Conservation (phyloP, 306 rosid genomes). For the Abrus pulchellus region DNA sequence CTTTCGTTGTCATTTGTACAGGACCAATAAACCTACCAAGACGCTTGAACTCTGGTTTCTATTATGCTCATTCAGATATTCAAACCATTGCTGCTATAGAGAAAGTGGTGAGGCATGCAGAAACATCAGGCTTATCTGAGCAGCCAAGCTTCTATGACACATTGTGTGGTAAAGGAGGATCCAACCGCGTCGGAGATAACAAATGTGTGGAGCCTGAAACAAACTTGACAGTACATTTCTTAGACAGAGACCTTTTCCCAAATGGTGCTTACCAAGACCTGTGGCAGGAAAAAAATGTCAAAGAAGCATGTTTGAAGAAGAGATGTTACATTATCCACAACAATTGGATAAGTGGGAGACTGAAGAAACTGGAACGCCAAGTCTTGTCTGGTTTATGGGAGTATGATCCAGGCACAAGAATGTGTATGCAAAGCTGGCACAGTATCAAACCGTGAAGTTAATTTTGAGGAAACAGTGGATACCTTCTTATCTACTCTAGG, state of each 20-base stretch:
- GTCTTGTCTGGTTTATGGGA: slow-evolving; percentile 89
- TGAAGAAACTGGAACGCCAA: slow-evolving; percentile 89
- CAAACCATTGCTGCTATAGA: slow-evolving; percentile 84
- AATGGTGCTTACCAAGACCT: slow-evolving; percentile 86
- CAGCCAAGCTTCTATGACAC: slow-evolving; percentile 97
- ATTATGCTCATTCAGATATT: slow-evolving; percentile 77
- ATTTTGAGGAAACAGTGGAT: slow-evolving; percentile 50
- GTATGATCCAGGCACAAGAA: slow-evolving; percentile 78
- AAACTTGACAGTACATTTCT: slow-evolving; percentile 77
- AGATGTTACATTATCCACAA: slow-evolving; percentile 84
- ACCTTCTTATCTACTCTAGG: slow-evolving; percentile 53
- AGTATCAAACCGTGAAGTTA: slow-evolving; percentile 49
- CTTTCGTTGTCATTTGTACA: slow-evolving; percentile 44
- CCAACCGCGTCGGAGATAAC: slow-evolving; percentile 66
- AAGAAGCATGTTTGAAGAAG: slow-evolving; percentile 64
- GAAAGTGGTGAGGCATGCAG: slow-evolving; percentile 92
- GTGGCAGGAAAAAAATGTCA: slow-evolving; percentile 69
- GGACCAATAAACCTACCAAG: slow-evolving; percentile 91
- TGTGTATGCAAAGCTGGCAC: slow-evolving; percentile 64
- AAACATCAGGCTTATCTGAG: slow-evolving; percentile 85
- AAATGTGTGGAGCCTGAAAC: slow-evolving; percentile 84
- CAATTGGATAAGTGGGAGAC: slow-evolving; percentile 93
- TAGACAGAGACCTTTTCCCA: slow-evolving; percentile 89
- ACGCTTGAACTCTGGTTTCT: slow-evolving; percentile 98
- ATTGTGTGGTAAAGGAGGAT: slow-evolving; percentile 81